Conservation (phyloP, 176 grass and related monocot genomes). For the Juncus effusus region DNA sequence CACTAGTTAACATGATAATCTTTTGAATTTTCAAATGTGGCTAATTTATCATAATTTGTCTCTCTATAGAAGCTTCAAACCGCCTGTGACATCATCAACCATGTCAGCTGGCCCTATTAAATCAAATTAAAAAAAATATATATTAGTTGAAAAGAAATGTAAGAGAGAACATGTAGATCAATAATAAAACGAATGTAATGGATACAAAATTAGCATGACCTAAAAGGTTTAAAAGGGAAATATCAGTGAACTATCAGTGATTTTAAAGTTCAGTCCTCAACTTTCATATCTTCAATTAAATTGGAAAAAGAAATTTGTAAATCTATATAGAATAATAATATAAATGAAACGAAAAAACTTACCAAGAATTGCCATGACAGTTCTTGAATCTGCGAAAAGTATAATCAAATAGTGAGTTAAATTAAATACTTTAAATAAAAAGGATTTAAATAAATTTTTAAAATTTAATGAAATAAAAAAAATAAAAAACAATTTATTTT, state of each 20-base stretch:
- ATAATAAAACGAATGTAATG: too few species aligned
- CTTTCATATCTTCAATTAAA: neutral
- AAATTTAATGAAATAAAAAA: neutral
- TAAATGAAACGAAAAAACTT: conserved; percentile 14
- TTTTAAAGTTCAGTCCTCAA: neutral
- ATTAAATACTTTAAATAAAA: too few species aligned
- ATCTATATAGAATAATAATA: neutral
- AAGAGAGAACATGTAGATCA: too few species aligned
- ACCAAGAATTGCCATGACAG: conserved; percentile 83
- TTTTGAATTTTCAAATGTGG: conserved; percentile 7
- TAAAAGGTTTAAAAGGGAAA: neutral
- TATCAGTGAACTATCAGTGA: neutral
- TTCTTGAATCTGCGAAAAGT: conserved; percentile 64
- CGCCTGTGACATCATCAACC: conserved; percentile 76
- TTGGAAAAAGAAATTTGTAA: neutral
- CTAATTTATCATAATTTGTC: conserved; percentile 4
- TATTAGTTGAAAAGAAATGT: too few species aligned
- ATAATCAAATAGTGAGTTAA: neutral
- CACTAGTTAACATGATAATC: neutral
- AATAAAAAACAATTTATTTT: neutral
- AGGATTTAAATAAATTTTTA: neutral
- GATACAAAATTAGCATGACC: too few species aligned
- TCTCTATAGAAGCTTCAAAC: conserved; percentile 62
- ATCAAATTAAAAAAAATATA: conserved; percentile 7
- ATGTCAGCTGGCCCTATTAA: conserved; percentile 63